Evolutionary conservation across 495 filamentous ascomycete genomes (phyloP), one percentile per base, ranked within the genome.

Genomic region (Penicillium dipodomyicola): DNA sequence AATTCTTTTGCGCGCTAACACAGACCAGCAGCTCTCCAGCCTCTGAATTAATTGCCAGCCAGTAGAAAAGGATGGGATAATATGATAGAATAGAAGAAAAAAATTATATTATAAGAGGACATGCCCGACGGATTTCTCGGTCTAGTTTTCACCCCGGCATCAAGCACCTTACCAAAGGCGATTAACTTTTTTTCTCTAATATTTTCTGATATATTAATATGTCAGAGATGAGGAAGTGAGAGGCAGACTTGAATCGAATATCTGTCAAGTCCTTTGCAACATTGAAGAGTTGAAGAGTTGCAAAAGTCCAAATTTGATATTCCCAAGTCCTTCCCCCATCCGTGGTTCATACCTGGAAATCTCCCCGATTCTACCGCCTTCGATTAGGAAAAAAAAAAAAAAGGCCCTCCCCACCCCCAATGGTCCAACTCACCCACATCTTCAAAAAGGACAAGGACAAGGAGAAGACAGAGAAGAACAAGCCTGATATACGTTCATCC

Each of bases 291-390:
- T 10, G 10, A 32, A 32, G 12, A 14, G 33, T 15, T 15, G 33
- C 33, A n/a, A 39, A 39, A 46, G 30, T 48, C 49, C 29, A 23
- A 47, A 53, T 27, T 39, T 39, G 32, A 29, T 43, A 43, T 43
- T 39, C 35, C 15, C n/a, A 15, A 30, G 10, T 33, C 3, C 30
- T 8, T 29, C 35, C 35, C 33, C 35, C 35, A 43, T 32, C 52
- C 22, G 39, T 51, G 47, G 40, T 50, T 44, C 25, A 48, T 2
- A 39, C 35, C 58, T 42, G 59, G 33, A 58, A 40, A 75, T 78
- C 76, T 70, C 77, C 74, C 76, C 73, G 74, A 70, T 78, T 78
- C 76, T 73, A 68, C 65, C 68, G 56, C 60, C 64, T 78, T 78
- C 76, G 73, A 78, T 64, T 63, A 68, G 61, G 58, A 67, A 64